These are phyloP conservation scores for Scenedesmus sp. DNA, from an alignment of 163 green algal genomes.

Conservation along the genomic window DNA sequence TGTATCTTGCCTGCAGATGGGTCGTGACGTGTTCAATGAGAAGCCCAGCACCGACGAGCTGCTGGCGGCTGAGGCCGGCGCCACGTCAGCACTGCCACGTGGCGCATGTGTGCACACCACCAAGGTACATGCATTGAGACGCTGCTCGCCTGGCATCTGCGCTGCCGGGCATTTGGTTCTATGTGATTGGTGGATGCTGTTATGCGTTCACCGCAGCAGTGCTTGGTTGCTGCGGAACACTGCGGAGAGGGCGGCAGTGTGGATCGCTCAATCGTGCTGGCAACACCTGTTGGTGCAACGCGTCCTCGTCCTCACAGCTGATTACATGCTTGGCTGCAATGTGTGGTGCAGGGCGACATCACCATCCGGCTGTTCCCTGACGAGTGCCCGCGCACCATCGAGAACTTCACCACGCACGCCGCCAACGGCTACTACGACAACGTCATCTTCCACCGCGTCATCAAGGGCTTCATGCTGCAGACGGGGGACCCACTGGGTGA, in stretches of 20 bases:
- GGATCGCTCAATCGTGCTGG: background rate
- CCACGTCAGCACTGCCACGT: conserved; percentile 70
- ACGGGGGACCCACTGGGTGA: conserved; percentile 94
- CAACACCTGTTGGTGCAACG: background rate
- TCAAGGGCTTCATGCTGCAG: conserved; percentile 99
- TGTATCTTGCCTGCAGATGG: conserved; percentile 58
- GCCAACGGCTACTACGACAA: conserved; percentile 96
- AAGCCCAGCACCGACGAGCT: conserved; percentile 85
- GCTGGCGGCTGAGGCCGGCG: conserved; percentile 59
- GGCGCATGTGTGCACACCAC: conserved; percentile 90
- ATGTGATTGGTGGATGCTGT: no score
- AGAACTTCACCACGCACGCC: conserved; percentile 97
- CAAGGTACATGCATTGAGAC: conserved; percentile 6
- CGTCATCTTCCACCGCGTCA: conserved; percentile 97
- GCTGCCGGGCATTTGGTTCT: no score
- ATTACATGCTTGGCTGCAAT: no score
- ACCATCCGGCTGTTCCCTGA: conserved; percentile 94
- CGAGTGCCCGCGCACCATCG: conserved; percentile 95
- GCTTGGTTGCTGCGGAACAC: no score
- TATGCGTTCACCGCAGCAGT: no score
- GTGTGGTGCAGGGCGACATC: conserved; percentile 89
- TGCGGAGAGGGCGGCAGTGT: no score
- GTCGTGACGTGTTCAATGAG: conserved; percentile 98
- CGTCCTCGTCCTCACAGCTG: no score
- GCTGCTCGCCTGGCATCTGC: no score